These are phyloP conservation scores for Vaccinium corymbosum DNA, from an alignment of 148 eudicot species.

Conservation along the genomic window DNA sequence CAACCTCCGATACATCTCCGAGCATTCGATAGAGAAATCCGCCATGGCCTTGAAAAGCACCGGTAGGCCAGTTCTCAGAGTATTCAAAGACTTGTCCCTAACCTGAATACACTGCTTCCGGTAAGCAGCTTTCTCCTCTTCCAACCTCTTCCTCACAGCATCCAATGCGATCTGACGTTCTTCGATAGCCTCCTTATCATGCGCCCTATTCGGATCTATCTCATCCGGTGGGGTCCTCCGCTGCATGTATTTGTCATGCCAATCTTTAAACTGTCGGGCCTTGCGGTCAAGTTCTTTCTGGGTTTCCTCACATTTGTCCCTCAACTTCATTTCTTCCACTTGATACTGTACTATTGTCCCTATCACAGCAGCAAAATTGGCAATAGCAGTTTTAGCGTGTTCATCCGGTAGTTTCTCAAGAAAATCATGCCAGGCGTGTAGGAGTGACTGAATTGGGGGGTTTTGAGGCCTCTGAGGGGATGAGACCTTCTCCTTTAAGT, in stretches of 20 bases:
- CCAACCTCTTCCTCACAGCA: constrained; percentile 52
- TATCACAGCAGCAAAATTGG: constrained; percentile 58
- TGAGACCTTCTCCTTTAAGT: constrained; percentile 73
- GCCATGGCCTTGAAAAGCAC: constrained; percentile 66
- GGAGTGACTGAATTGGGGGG: constrained; percentile 72
- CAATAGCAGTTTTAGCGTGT: constrained; percentile 63
- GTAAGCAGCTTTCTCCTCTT: constrained; percentile 59
- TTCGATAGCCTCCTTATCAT: constrained; percentile 42
- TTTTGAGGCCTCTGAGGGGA: constrained; percentile 63
- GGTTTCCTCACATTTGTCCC: constrained; percentile 61
- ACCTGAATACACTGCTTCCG: constrained; percentile 60
- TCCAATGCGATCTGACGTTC: constrained; percentile 46
- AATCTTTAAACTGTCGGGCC: constrained; percentile 56
- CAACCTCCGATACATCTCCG: constrained; percentile 59
- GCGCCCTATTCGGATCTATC: constrained; percentile 37
- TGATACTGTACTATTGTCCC: constrained; percentile 64
- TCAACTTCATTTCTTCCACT: constrained; percentile 59
- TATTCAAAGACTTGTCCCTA: constrained; percentile 67
- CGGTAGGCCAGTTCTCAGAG: constrained; percentile 62
- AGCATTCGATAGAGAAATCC: constrained; percentile 54
- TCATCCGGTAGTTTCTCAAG: constrained; percentile 84
- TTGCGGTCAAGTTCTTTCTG: constrained; percentile 51
- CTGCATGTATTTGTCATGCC: constrained; percentile 60
- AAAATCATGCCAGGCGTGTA: constrained; percentile 64
- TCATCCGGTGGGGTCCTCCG: constrained; percentile 49